phyloP scores from a whole-genome alignment of 352 stramenopile species.

The Aphanomyces astaci region DNA sequence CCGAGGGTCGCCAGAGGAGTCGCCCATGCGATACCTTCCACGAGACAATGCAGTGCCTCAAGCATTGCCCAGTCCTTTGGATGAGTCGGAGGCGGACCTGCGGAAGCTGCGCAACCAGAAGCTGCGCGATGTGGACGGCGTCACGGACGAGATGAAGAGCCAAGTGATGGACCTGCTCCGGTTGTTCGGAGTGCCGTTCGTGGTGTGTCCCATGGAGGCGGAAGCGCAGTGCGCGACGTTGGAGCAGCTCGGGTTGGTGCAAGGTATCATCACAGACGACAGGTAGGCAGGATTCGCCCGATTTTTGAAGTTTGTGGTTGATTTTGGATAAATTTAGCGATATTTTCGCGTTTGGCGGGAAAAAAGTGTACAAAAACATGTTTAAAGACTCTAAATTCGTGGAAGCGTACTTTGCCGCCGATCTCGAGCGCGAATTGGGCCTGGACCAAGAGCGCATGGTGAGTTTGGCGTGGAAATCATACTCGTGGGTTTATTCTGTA shows the following conservation, averaged over 20 bases:
- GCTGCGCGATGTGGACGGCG: slow-evolving; percentile 86
- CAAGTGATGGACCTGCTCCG: slow-evolving; percentile 94
- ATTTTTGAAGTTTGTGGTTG: too few species aligned
- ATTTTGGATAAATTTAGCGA: too few species aligned
- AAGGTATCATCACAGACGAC: slow-evolving; percentile 99
- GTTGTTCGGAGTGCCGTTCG: slow-evolving; percentile 97
- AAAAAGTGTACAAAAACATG: slow-evolving; percentile 98
- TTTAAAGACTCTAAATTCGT: slow-evolving; percentile 99
- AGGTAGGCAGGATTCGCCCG: too few species aligned
- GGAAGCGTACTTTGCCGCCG: slow-evolving; percentile 92
- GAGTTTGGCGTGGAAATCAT: slow-evolving; percentile 27
- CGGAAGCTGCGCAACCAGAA: slow-evolving; percentile 73
- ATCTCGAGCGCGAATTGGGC: slow-evolving; percentile 89
- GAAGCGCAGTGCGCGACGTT: slow-evolving; percentile 97
- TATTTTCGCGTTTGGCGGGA: slow-evolving; percentile 91
- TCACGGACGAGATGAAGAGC: slow-evolving; percentile 97
- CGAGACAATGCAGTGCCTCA: neutral
- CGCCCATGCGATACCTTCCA: too few species aligned
- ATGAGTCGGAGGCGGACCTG: slow-evolving; percentile 37
- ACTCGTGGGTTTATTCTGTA: too few species aligned
- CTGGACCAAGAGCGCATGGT: slow-evolving; percentile 89
- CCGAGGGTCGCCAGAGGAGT: neutral
- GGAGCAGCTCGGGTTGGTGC: slow-evolving; percentile 92
- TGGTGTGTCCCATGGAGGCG: slow-evolving; percentile 99
- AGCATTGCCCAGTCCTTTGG: neutral